Evolutionary conservation across 805 yeast species (phyloP), one percentile per base, ranked within the genome.

Genomic region (Candida boidinii): DNA sequence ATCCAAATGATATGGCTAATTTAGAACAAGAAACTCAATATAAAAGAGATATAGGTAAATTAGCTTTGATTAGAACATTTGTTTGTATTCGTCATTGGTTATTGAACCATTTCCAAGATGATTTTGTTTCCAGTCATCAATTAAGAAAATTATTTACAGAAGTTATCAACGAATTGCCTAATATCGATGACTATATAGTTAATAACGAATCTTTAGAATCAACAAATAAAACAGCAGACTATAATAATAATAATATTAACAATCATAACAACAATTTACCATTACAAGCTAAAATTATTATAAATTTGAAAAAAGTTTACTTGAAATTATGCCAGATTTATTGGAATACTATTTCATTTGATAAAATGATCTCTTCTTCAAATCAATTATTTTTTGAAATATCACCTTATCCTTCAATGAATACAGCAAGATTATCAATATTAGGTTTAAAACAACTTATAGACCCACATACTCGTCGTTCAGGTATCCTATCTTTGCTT

Each of bases 31-130:
- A 31, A 18, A 36, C 44, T 36, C 16, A 46, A 14, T 45, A 48
- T n/a, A 48, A 48, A 26, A 47, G 50, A 9, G 66, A 65, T 38
- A 49, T 68, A 3, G 94, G 94, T 2, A 70, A 77, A 38, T 62
- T 81, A 28, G 78, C 80, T 2, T 62, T 84, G 10, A 69, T 88
- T 23, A 67, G 97, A 46, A 79, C 94, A 0, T 90, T 88, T 60
- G 95, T 85, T 18, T 77, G 82, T 19, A 45, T 92, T 27, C 72
- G 96, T 48, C 95, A 85, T 59, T 90, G 97, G 95, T 54, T 90
- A 14, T 57, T 84, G 38, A 90, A 88, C 54, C 88, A 84, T 53
- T 92, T 86, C 47, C 68, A 76, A 26, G 90, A 84, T 50, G 97
- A 92, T 54, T 92, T 88, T 51, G 60, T 79, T 17, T 56, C 70